phyloP scores from a whole-genome alignment of 768 basidiomycete species.

The Termitomyces sp. region DNA sequence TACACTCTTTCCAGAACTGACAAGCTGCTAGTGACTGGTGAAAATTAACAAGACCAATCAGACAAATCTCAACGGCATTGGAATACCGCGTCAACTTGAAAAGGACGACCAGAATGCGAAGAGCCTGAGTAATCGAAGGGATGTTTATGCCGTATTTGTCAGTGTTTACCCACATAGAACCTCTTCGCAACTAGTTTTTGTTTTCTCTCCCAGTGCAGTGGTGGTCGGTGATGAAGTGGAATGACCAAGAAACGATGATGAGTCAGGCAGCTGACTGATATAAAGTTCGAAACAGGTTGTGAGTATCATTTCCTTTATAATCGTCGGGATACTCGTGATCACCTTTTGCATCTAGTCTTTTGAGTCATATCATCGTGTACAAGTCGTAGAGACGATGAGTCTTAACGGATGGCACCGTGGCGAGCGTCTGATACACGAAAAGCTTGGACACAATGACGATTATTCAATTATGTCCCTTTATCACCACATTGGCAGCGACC shows the following conservation, averaged over 20 bases:
- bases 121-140: too few species aligned
- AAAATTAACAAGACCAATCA: too few species aligned
- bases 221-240: too few species aligned
- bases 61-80: too few species aligned
- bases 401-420: conserved; percentile 47
- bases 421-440: conserved; percentile 43
- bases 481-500: conserved; percentile 35
- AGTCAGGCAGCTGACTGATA: conserved; percentile 7
- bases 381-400: conserved; percentile 11
- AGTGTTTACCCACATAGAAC: too few species aligned
- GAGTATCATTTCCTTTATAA: neutral
- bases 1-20: too few species aligned
- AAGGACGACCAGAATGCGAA: too few species aligned
- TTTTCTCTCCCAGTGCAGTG: too few species aligned
- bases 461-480: conserved; percentile 29
- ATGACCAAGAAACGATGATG: neutral
- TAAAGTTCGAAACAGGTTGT: neutral
- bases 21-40: too few species aligned
- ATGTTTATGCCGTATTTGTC: too few species aligned
- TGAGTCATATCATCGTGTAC: neutral
- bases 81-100: too few species aligned
- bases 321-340: neutral
- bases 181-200: too few species aligned
- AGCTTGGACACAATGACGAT: conserved; percentile 35
- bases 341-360: neutral